A percentile compares a stretch with the other conserved stretches of the same genome.
Conservation (phyloP, 1,284 basidiomycete species). For the Irpex lacteus region DNA sequence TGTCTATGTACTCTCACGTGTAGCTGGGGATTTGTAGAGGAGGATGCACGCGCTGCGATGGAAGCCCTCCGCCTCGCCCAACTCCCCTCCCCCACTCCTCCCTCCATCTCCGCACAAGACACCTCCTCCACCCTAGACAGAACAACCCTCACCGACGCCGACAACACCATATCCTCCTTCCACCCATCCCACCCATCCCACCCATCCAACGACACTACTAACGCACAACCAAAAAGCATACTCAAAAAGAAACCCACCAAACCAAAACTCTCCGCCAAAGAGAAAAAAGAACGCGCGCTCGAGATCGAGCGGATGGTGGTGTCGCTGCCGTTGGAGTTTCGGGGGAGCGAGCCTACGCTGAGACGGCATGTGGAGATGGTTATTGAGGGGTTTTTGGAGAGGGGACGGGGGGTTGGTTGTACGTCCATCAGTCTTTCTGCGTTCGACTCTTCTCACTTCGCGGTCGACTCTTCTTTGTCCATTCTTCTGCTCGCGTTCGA, state of each 20-base stretch:
- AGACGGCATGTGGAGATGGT: slow-evolving; percentile 78
- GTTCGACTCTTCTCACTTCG: not conserved
- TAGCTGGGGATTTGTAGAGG: slow-evolving; percentile 21
- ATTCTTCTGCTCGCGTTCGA: too few species aligned
- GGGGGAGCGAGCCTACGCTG: slow-evolving; percentile 82
- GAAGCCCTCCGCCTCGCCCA: slow-evolving; percentile 26
- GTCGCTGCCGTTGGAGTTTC: slow-evolving; percentile 85
- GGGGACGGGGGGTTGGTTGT: slow-evolving; percentile 55
- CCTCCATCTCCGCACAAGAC: slow-evolving; percentile 20
- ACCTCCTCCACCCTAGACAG: slow-evolving; percentile 38
- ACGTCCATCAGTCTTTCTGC: too few species aligned
- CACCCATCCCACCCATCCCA: too few species aligned
- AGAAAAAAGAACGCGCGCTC: slow-evolving; percentile 79
- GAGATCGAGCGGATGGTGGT: slow-evolving; percentile 75
- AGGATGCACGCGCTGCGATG: slow-evolving; percentile 30
- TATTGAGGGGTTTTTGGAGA: slow-evolving; percentile 66
- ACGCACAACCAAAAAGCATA: not conserved
- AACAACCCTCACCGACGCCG: slow-evolving; percentile 16
- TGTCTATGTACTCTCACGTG: too few species aligned
- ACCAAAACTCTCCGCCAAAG: slow-evolving; percentile 71
- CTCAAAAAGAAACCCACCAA: slow-evolving; percentile 66
- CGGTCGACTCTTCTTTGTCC: too few species aligned
- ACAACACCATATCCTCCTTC: too few species aligned
- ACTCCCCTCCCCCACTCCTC: slow-evolving; percentile 13
- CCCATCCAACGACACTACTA: too few species aligned